phyloP scores from a whole-genome alignment of 2,329 filamentous ascomycete species.

The Sporothrix brunneoviolacea region DNA sequence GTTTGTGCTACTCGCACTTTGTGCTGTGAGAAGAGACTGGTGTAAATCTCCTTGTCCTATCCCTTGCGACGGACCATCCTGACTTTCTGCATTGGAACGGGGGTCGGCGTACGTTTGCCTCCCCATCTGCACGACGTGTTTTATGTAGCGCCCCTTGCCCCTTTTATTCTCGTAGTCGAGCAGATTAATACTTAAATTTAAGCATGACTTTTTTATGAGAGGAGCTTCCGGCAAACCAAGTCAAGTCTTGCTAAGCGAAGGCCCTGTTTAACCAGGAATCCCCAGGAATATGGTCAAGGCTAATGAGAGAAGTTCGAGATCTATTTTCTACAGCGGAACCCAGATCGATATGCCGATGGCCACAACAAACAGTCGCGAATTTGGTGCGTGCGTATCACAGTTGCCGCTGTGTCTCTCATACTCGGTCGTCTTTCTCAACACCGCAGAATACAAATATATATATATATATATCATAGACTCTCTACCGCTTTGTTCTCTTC shows the following conservation, averaged over 20 bases:
- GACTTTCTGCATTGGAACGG: neutral
- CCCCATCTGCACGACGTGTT: neutral
- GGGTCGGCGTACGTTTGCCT: neutral
- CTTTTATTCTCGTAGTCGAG: neutral
- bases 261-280: neutral
- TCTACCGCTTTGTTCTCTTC: no score
- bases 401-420: no score
- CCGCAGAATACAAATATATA: no score
- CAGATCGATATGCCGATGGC: no score
- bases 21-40: neutral
- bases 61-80: neutral
- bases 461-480: no score
- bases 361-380: no score
- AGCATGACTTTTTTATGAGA: no score
- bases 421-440: no score
- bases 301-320: neutral
- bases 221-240: no score
- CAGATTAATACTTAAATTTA: neutral
- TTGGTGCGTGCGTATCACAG: no score
- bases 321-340: no score
- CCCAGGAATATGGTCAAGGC: neutral
- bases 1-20: neutral
- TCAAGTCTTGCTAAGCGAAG: no score
- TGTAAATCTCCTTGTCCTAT: neutral
- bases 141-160: conserved; percentile 6